These are phyloP conservation scores for Ceratocystis alfenasii DNA, from an alignment of 2,329 filamentous ascomycete genomes.

Conservation along the genomic window DNA sequence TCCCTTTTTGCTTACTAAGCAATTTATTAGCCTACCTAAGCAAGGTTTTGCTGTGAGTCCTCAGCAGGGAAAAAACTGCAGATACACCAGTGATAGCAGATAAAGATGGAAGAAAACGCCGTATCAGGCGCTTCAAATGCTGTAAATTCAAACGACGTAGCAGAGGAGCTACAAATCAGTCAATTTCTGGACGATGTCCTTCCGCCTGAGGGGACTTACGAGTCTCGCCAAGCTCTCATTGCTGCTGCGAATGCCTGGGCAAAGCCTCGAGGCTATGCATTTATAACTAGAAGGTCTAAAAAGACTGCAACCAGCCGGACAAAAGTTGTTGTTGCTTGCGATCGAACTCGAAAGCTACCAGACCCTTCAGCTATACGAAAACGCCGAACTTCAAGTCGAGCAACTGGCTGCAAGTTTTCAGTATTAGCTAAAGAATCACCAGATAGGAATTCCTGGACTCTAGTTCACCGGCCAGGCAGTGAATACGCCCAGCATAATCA, in stretches of 20 bases:
- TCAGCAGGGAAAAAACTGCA: too few species aligned
- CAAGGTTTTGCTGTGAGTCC: too few species aligned
- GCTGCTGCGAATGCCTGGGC: not conserved
- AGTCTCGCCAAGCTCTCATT: not conserved
- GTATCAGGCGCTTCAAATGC: accelerated
- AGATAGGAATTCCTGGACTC: not conserved
- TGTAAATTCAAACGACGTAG: too few species aligned
- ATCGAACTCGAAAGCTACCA: not conserved
- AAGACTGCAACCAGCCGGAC: not conserved
- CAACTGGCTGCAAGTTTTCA: not conserved
- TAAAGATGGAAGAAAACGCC: too few species aligned
- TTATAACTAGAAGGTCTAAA: not conserved
- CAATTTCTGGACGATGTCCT: not conserved
- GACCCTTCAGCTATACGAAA: not conserved
- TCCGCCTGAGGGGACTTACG: not conserved
- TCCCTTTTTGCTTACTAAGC: too few species aligned
- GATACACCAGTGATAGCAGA: too few species aligned
- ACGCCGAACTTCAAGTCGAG: not conserved
- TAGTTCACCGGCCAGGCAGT: not conserved
- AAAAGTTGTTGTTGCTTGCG: not conserved
- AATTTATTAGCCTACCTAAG: too few species aligned
- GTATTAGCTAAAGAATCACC: not conserved
- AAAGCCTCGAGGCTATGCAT: not conserved
- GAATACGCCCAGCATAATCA: not conserved
- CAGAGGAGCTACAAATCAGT: too few species aligned